phyloP scores from a whole-genome alignment of 192 early-diverging fungal species.

The Backusella liffmaniae region DNA sequence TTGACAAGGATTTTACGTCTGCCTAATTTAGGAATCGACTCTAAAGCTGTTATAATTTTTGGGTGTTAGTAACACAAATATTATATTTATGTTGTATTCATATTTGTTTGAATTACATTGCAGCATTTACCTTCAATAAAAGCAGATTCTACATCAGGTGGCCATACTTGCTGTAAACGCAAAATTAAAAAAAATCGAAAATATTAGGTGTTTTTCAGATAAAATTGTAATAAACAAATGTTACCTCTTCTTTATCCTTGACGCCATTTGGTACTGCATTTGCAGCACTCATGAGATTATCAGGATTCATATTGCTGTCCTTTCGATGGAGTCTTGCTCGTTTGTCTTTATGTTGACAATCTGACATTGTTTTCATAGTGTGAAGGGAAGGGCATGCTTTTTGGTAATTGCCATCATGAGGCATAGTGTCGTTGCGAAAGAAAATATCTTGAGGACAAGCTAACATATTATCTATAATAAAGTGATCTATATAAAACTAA shows the following conservation, averaged over 20 bases:
- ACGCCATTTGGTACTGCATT: neutral
- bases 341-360: constrained; percentile 14
- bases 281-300: neutral
- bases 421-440: constrained; percentile 18
- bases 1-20: constrained; percentile 51
- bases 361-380: neutral
- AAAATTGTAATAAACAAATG: neutral
- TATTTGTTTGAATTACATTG: neutral
- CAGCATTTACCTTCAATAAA: constrained; percentile 55
- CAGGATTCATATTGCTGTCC: neutral
- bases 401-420: neutral
- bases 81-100: neutral
- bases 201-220: neutral
- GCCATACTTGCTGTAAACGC: constrained; percentile 50
- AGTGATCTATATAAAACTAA: neutral
- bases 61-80: neutral
- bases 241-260: constrained; percentile 30
- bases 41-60: constrained; percentile 35
- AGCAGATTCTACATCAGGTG: constrained; percentile 55
- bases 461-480: constrained; percentile 20
- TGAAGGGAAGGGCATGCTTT: neutral
- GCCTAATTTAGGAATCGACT: constrained; percentile 52
- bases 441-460: constrained; percentile 36
- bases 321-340: constrained; percentile 12
- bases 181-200: neutral